phyloP scores from a whole-genome alignment of 1,139 yeast species.

The Pichia inconspicua region DNA sequence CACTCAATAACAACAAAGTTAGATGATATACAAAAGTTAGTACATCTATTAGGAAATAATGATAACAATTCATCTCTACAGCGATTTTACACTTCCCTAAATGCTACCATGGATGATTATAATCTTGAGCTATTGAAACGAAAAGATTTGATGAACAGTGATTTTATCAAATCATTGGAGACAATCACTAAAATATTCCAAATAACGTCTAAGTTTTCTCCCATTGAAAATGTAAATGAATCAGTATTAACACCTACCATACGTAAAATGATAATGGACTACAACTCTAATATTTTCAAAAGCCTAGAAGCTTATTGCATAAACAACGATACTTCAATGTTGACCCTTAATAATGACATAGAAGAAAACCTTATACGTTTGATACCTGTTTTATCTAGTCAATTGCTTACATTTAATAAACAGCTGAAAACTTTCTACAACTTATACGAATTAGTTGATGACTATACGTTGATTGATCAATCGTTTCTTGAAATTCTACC shows the following conservation, averaged over 20 bases:
- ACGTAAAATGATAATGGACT: conserved; percentile 18
- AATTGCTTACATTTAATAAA: conserved; percentile 17
- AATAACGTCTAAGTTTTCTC: conserved; percentile 13
- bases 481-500: conserved; percentile 20
- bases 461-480: conserved; percentile 12
- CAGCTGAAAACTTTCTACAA: conserved; percentile 20
- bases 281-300: conserved; percentile 12
- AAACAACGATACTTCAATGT: conserved; percentile 18
- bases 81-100: conserved; percentile 5
- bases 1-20: conserved; percentile 5
- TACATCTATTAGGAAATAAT: conserved; percentile 9
- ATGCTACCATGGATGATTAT: conserved; percentile 1
- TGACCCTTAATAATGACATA: conserved; percentile 16
- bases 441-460: conserved; percentile 16
- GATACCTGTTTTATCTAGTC: conserved; percentile 23
- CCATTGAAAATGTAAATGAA: conserved; percentile 11
- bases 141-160: conserved; percentile 14
- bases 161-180: conserved; percentile 21
- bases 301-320: conserved; percentile 16
- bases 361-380: conserved; percentile 19
- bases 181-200: conserved; percentile 21
- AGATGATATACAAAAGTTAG: conserved; percentile 8
- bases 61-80: not conserved
- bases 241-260: conserved; percentile 15
- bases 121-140: conserved; percentile 13